Base-by-base conservation (phyloP, 83 land plant species). In the Picea abies region DNA sequence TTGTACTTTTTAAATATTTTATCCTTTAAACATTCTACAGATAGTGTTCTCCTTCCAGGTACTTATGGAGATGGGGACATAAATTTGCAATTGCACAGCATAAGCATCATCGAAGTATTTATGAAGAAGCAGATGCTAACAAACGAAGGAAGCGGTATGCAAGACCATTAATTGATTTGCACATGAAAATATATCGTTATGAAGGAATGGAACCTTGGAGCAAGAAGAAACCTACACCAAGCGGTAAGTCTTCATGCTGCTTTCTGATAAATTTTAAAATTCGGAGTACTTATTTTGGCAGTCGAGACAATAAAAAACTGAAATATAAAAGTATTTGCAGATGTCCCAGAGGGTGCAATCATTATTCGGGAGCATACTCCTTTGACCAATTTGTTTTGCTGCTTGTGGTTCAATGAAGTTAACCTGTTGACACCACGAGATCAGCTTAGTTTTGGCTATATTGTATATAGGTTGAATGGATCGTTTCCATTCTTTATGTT, bases 341-440 rank as follows among this genome's bases (percentile, higher is more conserved):
- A 97, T 91, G 99, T 97, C 44, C 99, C 99, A 44, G 99, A 97
- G 84, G 99, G 99, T 69, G 99, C 99, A 0, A 79, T 97, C 23
- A 91, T 97, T 66, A 93, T 97, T 67, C 82, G 96, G 56, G 95
- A 92, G 87, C 99, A 97, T 83, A 97, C 99, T 4, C 90, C 95
- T 37, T 26, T 95, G 83, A 95, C 87, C 81, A 92, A 97, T 82
- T 70, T 97, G 66, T 97, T 97, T 82, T 89, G 93, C 84, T 97
- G 99, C 84, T 85, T 95, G 58, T 97, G 99, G 99, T 97, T 97
- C 92, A 97, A 97, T 44, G 99, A 97, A 83, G 99, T 97, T 67
- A 80, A 97, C 81, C 86, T 95, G 68, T 94, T 97, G 83, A 97
- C 99, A 20, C 99, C 98, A 19, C 84, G 98, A 76, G 99, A 97